phyloP scores from a whole-genome alignment of 306 rosid species.

The Glycine tomentella region DNA sequence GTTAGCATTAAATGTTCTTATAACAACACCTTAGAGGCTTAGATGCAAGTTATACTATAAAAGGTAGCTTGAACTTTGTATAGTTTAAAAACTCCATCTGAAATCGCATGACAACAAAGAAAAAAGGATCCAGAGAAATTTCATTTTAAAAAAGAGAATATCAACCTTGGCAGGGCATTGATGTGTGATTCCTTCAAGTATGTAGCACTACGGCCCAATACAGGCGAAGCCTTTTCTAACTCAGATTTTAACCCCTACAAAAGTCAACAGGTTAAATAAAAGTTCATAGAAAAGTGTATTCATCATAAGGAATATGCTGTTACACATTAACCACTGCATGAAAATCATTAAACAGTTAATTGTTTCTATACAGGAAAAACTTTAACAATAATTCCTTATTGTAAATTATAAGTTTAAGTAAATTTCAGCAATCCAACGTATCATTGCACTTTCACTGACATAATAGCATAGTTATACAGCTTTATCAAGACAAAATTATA shows the following conservation, averaged over 20 bases:
- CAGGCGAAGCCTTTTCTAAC: constrained; percentile 90
- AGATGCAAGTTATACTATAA: neutral
- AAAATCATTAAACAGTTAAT: constrained; percentile 4
- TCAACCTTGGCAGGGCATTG: constrained; percentile 89
- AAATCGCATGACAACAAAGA: constrained; percentile 20
- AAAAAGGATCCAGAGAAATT: neutral
- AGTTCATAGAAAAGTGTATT: neutral
- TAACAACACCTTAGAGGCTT: neutral
- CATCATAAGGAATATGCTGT: neutral
- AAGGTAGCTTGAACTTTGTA: neutral
- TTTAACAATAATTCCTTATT: neutral
- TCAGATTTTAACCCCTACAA: constrained; percentile 94
- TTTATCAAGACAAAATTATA: neutral
- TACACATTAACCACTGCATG: constrained; percentile 7
- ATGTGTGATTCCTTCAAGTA: constrained; percentile 90
- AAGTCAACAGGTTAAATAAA: constrained; percentile 40
- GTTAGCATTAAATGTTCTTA: too few species aligned
- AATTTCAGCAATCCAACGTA: constrained; percentile 29
- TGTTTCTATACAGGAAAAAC: neutral
- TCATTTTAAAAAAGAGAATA: constrained; percentile 30
- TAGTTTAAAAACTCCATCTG: constrained; percentile 3
- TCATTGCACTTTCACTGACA: constrained; percentile 11
- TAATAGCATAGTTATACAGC: constrained; percentile 15
- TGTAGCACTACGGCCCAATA: constrained; percentile 89
- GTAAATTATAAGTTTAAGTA: neutral